These are phyloP conservation scores for Russula ochroleuca DNA, from an alignment of 768 basidiomycete genomes.

Conservation along the genomic window DNA sequence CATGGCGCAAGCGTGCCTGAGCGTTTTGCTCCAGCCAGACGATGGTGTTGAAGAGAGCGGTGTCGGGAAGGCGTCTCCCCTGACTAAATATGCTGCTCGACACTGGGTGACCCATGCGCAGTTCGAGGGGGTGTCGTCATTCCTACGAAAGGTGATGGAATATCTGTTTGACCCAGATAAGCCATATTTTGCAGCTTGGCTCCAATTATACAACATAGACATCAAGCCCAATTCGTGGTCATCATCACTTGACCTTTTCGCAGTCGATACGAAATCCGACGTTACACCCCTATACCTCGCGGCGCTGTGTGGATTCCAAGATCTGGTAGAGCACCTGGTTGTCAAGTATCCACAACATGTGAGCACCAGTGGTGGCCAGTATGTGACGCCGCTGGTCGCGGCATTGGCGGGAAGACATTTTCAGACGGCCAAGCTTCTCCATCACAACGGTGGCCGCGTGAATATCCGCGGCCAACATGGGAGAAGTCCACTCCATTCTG, in stretches of 20 bases:
- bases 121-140: background rate
- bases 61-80: background rate
- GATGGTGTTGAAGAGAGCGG: background rate
- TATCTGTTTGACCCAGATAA: background rate
- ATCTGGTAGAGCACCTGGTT: background rate
- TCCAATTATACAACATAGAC: background rate
- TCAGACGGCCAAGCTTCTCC: background rate
- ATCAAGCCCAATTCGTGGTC: background rate
- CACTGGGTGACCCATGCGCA: background rate
- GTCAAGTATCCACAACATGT: background rate
- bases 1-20: background rate
- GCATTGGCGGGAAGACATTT: background rate
- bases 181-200: background rate
- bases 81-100: background rate
- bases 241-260: background rate
- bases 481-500: background rate
- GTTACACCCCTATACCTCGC: background rate
- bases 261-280: background rate
- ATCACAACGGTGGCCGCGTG: background rate
- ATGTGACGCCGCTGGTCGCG: background rate
- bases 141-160: background rate
- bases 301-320: background rate
- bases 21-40: background rate
- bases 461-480: background rate
- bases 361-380: background rate